Evolutionary conservation across 768 basidiomycete species (phyloP).

Genomic region (Phaffia tasmanica): DNA sequence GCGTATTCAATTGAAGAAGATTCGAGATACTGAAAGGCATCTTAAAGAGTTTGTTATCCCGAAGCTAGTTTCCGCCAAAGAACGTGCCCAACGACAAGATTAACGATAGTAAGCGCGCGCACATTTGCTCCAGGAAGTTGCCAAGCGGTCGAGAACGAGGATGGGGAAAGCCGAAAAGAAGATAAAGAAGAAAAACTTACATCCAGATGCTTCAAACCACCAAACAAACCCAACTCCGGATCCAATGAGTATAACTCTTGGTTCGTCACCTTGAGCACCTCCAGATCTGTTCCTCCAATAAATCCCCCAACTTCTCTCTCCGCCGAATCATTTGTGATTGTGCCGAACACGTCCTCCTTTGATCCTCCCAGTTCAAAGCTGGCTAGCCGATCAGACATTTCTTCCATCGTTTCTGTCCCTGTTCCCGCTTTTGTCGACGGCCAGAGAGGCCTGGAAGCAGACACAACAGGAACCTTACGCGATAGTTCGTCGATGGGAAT

Average conservation of each 20-base stretch:
- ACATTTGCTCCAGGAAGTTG: too few relatives aligned
- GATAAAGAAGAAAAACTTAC: constrained; percentile 2
- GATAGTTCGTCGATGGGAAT: constrained; percentile 18
- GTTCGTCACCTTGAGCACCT: constrained; percentile 18
- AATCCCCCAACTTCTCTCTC: constrained; percentile 31
- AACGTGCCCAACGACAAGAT: neutral
- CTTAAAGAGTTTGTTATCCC: constrained; percentile 16
- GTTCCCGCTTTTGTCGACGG: neutral
- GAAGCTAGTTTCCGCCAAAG: constrained; percentile 7
- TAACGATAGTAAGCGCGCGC: neutral
- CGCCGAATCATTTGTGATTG: constrained; percentile 27
- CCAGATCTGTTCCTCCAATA: constrained; percentile 25
- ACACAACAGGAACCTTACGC: constrained; percentile 7
- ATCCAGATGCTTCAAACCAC: constrained; percentile 21
- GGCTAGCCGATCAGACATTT: neutral
- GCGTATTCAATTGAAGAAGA: constrained; percentile 11
- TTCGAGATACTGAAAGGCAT: constrained; percentile 15
- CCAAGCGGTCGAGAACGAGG: neutral
- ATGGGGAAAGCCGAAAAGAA: neutral
- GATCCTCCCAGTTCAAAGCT: neutral
- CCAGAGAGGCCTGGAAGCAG: neutral
- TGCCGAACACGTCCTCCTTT: constrained; percentile 32
- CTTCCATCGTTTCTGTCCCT: neutral
- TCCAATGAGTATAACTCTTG: constrained; percentile 20
- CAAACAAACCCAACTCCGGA: constrained; percentile 24